A percentile compares a stretch with the other conserved stretches of the same genome.
These are phyloP conservation scores for Termitomyces sp. DNA, from an alignment of 768 basidiomycete species.

Conservation along the genomic window DNA sequence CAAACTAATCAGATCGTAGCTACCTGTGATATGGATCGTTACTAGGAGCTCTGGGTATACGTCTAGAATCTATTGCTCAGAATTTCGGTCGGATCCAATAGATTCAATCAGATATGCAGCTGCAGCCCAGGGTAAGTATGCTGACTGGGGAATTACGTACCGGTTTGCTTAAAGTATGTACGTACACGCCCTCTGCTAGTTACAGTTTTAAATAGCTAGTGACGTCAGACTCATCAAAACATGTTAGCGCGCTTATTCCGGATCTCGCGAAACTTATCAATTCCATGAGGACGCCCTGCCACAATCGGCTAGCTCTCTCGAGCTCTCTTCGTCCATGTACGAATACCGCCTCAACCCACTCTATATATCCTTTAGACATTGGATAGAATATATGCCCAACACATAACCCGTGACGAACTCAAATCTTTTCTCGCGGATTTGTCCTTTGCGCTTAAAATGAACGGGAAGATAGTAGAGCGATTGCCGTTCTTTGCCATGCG, in stretches of 20 bases:
- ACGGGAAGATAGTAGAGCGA: background rate
- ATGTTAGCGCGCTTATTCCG: background rate
- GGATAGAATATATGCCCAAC: background rate
- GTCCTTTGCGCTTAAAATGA: background rate
- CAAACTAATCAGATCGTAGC: conserved; percentile 31
- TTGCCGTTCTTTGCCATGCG: background rate
- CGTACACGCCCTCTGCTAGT: too few relatives aligned
- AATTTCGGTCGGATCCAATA: background rate
- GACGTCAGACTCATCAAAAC: background rate
- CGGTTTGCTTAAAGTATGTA: too few relatives aligned
- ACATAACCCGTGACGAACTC: background rate
- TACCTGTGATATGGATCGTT: background rate
- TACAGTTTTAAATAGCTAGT: background rate
- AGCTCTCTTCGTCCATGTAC: background rate
- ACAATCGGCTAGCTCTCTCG: background rate
- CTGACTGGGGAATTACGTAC: too few relatives aligned
- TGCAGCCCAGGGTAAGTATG: too few relatives aligned
- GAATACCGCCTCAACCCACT: background rate
- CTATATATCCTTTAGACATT: too few relatives aligned
- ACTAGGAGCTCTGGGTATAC: background rate
- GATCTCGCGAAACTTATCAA: background rate
- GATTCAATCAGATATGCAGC: too few relatives aligned
- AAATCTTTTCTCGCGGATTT: background rate
- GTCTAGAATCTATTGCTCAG: background rate
- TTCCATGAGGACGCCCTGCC: background rate